phyloP scores from a whole-genome alignment of 1,284 basidiomycete genomes.

The Fomitopsis palustris region DNA sequence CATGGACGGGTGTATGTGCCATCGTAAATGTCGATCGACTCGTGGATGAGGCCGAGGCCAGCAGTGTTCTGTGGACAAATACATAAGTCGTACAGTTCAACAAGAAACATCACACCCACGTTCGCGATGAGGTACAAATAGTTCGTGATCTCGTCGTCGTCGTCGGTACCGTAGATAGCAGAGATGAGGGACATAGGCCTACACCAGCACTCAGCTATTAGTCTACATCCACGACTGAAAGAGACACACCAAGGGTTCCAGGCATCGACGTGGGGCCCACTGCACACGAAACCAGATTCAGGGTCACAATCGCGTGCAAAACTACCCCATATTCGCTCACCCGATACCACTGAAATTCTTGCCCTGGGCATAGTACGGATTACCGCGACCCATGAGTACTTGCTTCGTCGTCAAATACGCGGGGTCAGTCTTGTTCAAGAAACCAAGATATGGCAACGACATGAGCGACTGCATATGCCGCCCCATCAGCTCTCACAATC shows the following conservation, averaged over 20 bases:
- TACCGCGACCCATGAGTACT: conserved; percentile 54
- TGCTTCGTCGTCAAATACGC: conserved; percentile 62
- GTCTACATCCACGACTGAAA: not conserved
- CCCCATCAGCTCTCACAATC: not conserved
- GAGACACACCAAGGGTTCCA: conserved; percentile 62
- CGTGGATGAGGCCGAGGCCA: conserved; percentile 75
- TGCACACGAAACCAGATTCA: conserved; percentile 25
- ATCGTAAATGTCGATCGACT: conserved; percentile 65
- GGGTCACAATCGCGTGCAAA: not conserved
- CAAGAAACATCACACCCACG: conserved; percentile 34
- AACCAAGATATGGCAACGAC: conserved; percentile 75
- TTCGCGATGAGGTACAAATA: conserved; percentile 63
- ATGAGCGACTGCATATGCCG: conserved; percentile 51
- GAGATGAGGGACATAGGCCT: conserved; percentile 81
- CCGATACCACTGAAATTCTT: conserved; percentile 64
- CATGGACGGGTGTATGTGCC: conserved; percentile 65
- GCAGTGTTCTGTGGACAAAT: conserved; percentile 53
- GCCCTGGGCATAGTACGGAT: conserved; percentile 69
- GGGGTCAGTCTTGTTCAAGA: conserved; percentile 55
- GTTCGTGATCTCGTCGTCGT: conserved; percentile 63
- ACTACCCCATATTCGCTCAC: conserved; percentile 33
- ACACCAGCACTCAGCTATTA: conserved; percentile 1
- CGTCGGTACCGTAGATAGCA: conserved; percentile 68
- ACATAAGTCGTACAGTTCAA: not conserved
- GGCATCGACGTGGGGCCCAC: conserved; percentile 70